Conservation (phyloP, 371 early-diverging fungal genomes). For the Mortierella sp. region DNA sequence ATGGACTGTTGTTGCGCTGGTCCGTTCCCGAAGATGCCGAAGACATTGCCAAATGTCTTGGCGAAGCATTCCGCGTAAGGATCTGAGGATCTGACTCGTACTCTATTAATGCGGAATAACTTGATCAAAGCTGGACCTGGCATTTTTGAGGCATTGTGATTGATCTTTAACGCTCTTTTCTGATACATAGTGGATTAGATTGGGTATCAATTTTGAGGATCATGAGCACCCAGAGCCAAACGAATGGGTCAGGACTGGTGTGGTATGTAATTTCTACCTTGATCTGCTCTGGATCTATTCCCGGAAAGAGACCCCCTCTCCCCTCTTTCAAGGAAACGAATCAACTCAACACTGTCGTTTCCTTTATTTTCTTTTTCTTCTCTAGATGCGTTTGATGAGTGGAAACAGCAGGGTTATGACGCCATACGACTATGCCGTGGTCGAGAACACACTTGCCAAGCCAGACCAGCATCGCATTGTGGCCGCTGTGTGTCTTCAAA, state of each 20-base stretch:
- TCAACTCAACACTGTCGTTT: not conserved
- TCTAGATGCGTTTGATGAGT: not conserved
- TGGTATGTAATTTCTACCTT: conserved; percentile 12
- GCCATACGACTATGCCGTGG: not conserved
- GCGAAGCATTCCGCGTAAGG: conserved; percentile 22
- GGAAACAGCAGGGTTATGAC: not conserved
- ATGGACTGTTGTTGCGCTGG: conserved; percentile 39
- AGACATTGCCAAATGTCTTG: conserved; percentile 21
- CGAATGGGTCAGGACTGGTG: conserved; percentile 2
- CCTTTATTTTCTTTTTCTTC: too few relatives aligned
- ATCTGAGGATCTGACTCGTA: too few relatives aligned
- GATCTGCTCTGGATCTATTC: not conserved
- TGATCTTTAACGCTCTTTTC: too few relatives aligned
- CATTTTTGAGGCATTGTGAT: too few relatives aligned
- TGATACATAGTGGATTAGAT: conserved; percentile 13
- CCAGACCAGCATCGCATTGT: conserved; percentile 18
- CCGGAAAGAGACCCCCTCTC: too few relatives aligned
- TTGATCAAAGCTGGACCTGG: too few relatives aligned
- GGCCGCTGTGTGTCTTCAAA: conserved; percentile 16
- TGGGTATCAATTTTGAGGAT: not conserved
- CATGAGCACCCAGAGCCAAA: conserved; percentile 14
- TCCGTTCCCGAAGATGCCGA: conserved; percentile 18
- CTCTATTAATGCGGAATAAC: too few relatives aligned
- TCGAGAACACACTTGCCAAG: not conserved
- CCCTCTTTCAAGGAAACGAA: not conserved